A percentile compares a stretch with the other conserved stretches of the same genome.
Evolutionary conservation across 805 yeast genomes (phyloP).

Genomic region (Saccharomycopsis schoenii): DNA sequence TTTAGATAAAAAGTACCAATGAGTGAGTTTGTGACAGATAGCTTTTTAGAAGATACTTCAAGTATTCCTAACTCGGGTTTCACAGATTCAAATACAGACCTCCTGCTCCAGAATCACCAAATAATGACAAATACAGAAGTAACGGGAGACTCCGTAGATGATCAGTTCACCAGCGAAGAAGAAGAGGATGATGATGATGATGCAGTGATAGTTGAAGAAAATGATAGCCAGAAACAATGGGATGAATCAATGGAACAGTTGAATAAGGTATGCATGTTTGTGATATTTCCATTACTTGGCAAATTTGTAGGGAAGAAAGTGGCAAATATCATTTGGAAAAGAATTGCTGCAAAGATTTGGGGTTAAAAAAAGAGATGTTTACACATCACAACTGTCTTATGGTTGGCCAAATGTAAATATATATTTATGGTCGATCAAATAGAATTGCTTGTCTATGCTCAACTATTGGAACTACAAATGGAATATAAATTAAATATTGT

Average conservation of each 20-base stretch:
- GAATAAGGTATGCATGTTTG: conserved; percentile 29
- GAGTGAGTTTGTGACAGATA: neutral
- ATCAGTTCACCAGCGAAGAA: neutral
- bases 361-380: neutral
- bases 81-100: neutral
- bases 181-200: conserved; percentile 6
- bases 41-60: neutral
- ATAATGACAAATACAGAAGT: neutral
- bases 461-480: no score
- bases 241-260: conserved; percentile 36
- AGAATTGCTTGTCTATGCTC: no score
- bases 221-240: conserved; percentile 34
- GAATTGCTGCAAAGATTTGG: neutral
- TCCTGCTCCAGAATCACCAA: neutral
- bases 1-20: neutral
- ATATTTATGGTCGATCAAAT: no score
- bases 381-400: neutral
- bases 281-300: conserved; percentile 35
- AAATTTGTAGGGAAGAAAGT: conserved; percentile 34
- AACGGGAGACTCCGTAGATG: neutral
- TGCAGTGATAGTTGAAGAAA: neutral
- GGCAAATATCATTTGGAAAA: conserved; percentile 17
- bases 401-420: neutral
- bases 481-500: no score
- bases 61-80: neutral